Conservation (phyloP, 2,329 filamentous ascomycete genomes). For the Aspergillus sp. region DNA sequence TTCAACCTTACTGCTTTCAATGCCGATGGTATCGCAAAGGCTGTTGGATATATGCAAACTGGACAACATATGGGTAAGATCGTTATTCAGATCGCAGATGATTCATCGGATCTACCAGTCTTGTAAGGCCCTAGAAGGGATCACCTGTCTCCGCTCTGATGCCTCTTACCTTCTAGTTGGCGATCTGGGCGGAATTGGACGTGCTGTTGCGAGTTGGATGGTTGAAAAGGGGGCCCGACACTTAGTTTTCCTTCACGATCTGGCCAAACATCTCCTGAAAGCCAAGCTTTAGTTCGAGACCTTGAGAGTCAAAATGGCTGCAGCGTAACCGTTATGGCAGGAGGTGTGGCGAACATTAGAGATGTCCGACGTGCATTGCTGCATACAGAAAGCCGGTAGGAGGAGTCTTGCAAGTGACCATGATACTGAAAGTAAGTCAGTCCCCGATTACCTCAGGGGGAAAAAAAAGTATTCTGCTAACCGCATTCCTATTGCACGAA, state of each 20-base stretch:
- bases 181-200: constrained; percentile 12
- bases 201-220: constrained; percentile 9
- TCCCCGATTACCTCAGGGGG: not conserved
- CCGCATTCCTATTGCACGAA: not conserved
- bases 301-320: constrained; percentile 1
- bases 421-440: constrained; percentile 9
- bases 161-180: constrained; percentile 11
- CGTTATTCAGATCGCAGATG: not conserved
- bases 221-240: constrained; percentile 9
- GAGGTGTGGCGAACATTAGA: constrained; percentile 3
- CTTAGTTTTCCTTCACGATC: constrained; percentile 9
- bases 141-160: not conserved
- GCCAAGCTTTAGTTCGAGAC: constrained; percentile 5
- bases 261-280: not conserved
- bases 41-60: not conserved
- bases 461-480: not conserved
- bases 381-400: constrained; percentile 1
- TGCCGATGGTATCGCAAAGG: not conserved
- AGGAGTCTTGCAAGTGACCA: constrained; percentile 17
- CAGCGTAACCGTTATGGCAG: constrained; percentile 1
- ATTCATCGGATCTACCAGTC: not conserved
- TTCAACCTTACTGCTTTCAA: not conserved
- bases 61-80: not conserved
- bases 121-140: not conserved
- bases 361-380: constrained; percentile 6